phyloP scores from a whole-genome alignment of 2,329 filamentous ascomycete genomes.

The Aspergillus terreus region DNA sequence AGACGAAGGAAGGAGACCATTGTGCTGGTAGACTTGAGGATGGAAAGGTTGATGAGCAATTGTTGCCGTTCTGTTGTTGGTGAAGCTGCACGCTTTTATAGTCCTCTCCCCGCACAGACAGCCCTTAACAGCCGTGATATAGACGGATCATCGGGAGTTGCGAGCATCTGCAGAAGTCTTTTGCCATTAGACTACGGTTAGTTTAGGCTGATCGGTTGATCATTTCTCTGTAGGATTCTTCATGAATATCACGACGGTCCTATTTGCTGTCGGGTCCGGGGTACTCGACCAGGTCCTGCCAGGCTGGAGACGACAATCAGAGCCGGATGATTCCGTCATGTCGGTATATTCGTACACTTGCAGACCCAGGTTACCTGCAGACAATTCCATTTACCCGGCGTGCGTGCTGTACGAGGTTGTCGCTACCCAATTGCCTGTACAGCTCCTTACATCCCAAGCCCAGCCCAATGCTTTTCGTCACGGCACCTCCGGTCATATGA shows the following conservation, averaged over 20 bases:
- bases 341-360: neutral
- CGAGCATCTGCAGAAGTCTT: neutral
- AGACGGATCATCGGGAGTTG: neutral
- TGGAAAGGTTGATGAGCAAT: neutral
- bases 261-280: neutral
- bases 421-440: neutral
- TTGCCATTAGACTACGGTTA: neutral
- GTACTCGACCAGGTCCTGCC: neutral
- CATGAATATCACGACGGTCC: neutral
- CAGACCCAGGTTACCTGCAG: too few species aligned
- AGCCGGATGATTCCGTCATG: neutral
- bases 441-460: neutral
- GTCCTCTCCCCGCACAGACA: neutral
- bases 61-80: neutral
- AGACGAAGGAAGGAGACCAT: conserved; percentile 28
- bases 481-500: neutral
- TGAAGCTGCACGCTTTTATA: neutral
- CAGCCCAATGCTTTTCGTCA: neutral
- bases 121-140: neutral
- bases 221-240: neutral
- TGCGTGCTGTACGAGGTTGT: neutral
- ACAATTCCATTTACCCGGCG: too few species aligned
- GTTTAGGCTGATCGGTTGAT: conserved; percentile 9
- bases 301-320: neutral
- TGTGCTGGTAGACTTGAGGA: neutral